Percentiles rank a stretch among this genome's conserved stretches.
Evolutionary conservation across 495 filamentous ascomycete genomes (phyloP).

Genomic region (Xylaria scruposa): DNA sequence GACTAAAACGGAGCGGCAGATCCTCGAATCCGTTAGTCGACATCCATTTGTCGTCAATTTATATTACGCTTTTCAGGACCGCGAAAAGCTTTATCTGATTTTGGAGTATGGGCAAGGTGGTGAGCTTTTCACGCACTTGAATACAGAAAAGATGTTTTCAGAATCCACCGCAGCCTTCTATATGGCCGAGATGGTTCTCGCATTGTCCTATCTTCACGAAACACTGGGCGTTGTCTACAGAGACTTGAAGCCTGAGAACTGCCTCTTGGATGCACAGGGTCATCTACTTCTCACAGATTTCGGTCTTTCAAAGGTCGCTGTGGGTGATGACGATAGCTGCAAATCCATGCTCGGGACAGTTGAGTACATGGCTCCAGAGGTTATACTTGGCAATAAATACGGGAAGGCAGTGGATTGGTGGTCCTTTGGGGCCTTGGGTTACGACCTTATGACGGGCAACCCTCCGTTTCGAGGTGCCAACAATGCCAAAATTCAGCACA

Average conservation of each 20-base stretch:
- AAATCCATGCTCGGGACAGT: conserved; percentile 90
- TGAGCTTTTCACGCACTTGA: conserved; percentile 90
- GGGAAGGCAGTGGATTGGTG: conserved; percentile 97
- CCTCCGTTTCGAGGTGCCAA: conserved; percentile 92
- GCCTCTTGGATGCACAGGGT: conserved; percentile 87
- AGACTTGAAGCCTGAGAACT: conserved; percentile 97
- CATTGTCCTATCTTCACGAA: conserved; percentile 89
- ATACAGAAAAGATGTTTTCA: conserved; percentile 87
- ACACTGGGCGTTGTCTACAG: conserved; percentile 94
- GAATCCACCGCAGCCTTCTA: conserved; percentile 92
- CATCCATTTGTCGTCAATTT: conserved; percentile 98
- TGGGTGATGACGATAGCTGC: conserved; percentile 78
- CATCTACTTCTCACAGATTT: conserved; percentile 97
- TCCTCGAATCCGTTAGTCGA: conserved; percentile 91
- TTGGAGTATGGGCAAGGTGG: conserved; percentile 98
- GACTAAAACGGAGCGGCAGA: conserved; percentile 92
- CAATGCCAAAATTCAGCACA: conserved; percentile 88
- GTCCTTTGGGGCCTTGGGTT: conserved; percentile 91
- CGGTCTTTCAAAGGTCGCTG: conserved; percentile 92
- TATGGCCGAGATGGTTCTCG: conserved; percentile 96
- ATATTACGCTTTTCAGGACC: conserved; percentile 98
- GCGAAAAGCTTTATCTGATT: conserved; percentile 96
- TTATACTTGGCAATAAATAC: conserved; percentile 83
- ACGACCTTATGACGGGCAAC: conserved; percentile 86
- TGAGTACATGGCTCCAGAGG: conserved; percentile 98